Evolutionary conservation across 78 protist species (phyloP), one percentile per base, ranked within the genome.

Genomic region (Dictyostelium capitatum): DNA sequence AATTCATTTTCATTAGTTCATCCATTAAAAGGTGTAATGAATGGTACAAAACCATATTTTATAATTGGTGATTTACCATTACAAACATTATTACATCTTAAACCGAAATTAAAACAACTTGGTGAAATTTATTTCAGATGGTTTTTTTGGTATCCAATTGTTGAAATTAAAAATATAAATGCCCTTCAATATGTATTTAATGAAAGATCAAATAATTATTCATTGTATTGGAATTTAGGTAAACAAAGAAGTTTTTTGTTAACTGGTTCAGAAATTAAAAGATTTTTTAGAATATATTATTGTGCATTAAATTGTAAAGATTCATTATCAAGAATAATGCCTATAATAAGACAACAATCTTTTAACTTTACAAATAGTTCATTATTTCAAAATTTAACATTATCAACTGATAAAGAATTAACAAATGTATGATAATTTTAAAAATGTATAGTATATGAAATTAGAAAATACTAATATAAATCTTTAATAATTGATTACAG

Each of bases 1-100:
- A 73, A 30, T 20, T 46, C 79, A 73, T 46, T 37, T 19, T 50
- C 56, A 4, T 74, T 74, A 5, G 83, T 78, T 1, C 50, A 87
- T 19, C 93, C 93, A 8, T 20, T 87, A 10, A 87, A 87, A 74
- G 93, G 93, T 28, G 37, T 48, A 3, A 87, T 87, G 93, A 75
- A 87, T 78, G 93, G 93, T 3, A 25, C 43, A 4, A 32, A 62
- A 7, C 93, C 93, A 50, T 47, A 25, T 19, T 79, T 79, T 79
- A 54, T 79, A 17, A 8, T 79, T 79, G 83, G 83, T 20, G 83
- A 79, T 79, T 20, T 79, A 10, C 72, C 70, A 19, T 4, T 79
- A 28, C 75, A 67, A 32, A 51, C 8, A 23, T 20, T 79, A 37
- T 56, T 79, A 15, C 32, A 56, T 6, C 0, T 79, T 8, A 79